Conservation (phyloP, 176 grass and related monocot genomes). For the Lolium perenne region DNA sequence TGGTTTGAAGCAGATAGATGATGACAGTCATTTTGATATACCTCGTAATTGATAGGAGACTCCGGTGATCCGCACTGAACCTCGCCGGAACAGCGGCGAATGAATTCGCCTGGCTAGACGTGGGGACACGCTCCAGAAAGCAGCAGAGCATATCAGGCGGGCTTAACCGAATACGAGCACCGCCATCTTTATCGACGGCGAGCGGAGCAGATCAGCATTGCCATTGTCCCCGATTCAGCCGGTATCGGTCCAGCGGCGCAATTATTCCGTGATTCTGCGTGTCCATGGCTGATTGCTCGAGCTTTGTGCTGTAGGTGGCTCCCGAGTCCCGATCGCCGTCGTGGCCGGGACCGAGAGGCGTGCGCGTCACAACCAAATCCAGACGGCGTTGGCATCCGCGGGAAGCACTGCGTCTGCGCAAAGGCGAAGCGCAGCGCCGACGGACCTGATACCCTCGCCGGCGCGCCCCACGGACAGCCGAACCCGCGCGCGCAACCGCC, state of each 20-base stretch:
- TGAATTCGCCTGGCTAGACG: constrained; percentile 4
- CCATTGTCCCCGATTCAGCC: not conserved
- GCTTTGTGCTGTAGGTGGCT: not conserved
- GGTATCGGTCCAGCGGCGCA: not conserved
- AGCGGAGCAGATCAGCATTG: not conserved
- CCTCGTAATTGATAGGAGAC: not conserved
- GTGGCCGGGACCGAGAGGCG: not conserved
- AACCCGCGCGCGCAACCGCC: too few species aligned
- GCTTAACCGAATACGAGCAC: not conserved
- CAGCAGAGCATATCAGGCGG: not conserved
- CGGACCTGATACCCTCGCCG: constrained; percentile 18
- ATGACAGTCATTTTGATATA: not conserved
- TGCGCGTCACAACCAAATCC: constrained; percentile 46
- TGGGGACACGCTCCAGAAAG: not conserved
- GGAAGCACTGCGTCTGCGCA: constrained; percentile 48
- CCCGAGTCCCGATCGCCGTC: not conserved
- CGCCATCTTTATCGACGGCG: not conserved
- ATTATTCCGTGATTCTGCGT: constrained; percentile 13
- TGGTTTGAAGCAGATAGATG: too few species aligned
- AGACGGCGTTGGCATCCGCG: constrained; percentile 14
- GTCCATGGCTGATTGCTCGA: not conserved
- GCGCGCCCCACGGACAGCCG: too few species aligned
- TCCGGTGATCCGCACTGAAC: not conserved
- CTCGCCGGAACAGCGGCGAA: not conserved
- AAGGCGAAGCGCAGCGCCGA: constrained; percentile 22